phyloP scores from a whole-genome alignment of 2,329 filamentous ascomycete species.

The Huntiella omanensis region DNA sequence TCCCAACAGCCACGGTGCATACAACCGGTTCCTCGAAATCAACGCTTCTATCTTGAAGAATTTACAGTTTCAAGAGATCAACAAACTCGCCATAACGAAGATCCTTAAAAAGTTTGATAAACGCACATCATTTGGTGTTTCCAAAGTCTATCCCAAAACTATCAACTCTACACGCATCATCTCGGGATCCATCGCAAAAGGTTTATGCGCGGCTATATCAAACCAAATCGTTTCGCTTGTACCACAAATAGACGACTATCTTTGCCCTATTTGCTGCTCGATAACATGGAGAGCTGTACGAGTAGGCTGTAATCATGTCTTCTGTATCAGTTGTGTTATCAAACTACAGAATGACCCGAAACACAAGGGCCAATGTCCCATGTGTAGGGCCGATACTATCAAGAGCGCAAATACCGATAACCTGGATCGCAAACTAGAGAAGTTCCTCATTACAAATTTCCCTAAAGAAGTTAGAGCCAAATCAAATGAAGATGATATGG shows the following conservation, averaged over 20 bases:
- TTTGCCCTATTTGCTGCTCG: conserved; percentile 61
- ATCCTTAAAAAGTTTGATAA: conserved; percentile 91
- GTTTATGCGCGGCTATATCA: conserved; percentile 57
- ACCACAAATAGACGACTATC: conserved; percentile 68
- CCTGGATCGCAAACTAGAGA: conserved; percentile 48
- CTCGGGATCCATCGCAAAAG: conserved; percentile 49
- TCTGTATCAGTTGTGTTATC: conserved; percentile 70
- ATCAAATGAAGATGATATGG: conserved; percentile 51
- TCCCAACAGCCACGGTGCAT: conserved; percentile 42
- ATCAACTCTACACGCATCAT: conserved; percentile 42
- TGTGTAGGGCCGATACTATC: conserved; percentile 56
- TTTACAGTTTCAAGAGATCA: conserved; percentile 70
- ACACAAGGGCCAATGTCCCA: conserved; percentile 49
- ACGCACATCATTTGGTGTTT: conserved; percentile 53
- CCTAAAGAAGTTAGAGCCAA: conserved; percentile 50
- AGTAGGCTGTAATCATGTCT: conserved; percentile 55
- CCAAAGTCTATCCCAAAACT: conserved; percentile 38
- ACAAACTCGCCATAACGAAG: conserved; percentile 57
- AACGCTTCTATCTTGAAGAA: conserved; percentile 63
- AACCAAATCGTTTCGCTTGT: conserved; percentile 53
- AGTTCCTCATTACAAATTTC: conserved; percentile 59
- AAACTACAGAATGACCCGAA: conserved; percentile 43
- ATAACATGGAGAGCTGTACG: conserved; percentile 71
- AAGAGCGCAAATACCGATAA: conserved; percentile 43
- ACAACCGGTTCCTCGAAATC: conserved; percentile 50